Conservation (phyloP, 2,329 filamentous ascomycete species). For the Biscogniauxia marginata region DNA sequence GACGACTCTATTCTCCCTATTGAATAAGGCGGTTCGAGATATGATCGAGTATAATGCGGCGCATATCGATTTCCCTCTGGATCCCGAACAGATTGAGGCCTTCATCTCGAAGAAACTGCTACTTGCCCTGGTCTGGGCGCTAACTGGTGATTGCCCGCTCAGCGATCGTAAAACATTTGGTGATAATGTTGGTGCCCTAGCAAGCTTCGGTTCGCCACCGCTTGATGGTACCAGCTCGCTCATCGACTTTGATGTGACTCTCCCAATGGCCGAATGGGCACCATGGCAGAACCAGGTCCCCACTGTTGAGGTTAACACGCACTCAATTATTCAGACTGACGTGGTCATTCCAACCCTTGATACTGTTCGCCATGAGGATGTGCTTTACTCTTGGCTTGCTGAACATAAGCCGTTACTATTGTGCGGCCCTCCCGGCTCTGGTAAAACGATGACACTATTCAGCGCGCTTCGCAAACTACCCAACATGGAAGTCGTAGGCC, state of each 20-base stretch:
- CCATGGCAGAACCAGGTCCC: conserved; percentile 96
- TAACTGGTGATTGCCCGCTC: conserved; percentile 92
- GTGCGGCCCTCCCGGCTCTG: conserved; percentile 95
- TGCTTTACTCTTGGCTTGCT: conserved; percentile 98
- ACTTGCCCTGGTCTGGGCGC: conserved; percentile 88
- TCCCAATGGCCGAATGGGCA: conserved; percentile 86
- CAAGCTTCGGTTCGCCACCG: conserved; percentile 81
- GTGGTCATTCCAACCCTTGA: conserved; percentile 97
- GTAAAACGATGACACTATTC: conserved; percentile 99
- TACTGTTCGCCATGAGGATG: conserved; percentile 95
- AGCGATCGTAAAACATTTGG: conserved; percentile 85
- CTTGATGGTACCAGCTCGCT: conserved; percentile 77
- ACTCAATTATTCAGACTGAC: conserved; percentile 96
- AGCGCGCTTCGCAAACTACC: conserved; percentile 94
- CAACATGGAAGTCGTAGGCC: conserved; percentile 98
- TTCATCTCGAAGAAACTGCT: conserved; percentile 94
- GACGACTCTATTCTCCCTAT: conserved; percentile 88
- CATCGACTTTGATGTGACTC: conserved; percentile 90
- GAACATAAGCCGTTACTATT: conserved; percentile 97
- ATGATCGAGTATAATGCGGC: conserved; percentile 95
- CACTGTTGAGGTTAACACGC: conserved; percentile 93
- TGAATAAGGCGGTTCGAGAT: conserved; percentile 91
- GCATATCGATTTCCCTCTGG: conserved; percentile 90
- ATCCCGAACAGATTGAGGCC: conserved; percentile 82
- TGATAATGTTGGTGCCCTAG: conserved; percentile 76